A percentile compares a stretch with the other conserved stretches of the same genome.
Evolutionary conservation across 225 moss, liverwort and hornwort species (phyloP).

Genomic region (Antitrichia curtipendula): DNA sequence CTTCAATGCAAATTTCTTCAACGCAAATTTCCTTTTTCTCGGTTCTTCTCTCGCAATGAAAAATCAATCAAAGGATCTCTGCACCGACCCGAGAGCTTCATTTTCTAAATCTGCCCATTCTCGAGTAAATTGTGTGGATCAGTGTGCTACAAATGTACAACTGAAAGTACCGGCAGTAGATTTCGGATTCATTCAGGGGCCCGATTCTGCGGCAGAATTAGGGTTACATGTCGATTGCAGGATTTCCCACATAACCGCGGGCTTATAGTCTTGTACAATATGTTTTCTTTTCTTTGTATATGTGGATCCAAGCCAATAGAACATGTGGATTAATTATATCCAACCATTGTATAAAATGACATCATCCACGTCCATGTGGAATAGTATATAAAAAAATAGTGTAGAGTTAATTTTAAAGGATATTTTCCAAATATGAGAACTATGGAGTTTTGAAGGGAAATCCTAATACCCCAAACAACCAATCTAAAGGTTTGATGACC

Average conservation of each 20-base stretch:
- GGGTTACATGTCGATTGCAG: background rate
- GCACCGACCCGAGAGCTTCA: background rate
- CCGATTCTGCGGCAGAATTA: background rate
- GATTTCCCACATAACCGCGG: too few relatives aligned
- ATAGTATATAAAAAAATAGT: background rate
- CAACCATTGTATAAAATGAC: background rate
- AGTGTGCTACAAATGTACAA: background rate
- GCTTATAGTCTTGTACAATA: too few relatives aligned
- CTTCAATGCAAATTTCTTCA: background rate
- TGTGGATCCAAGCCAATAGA: too few relatives aligned
- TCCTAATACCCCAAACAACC: fast-evolving
- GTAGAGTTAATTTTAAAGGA: background rate
- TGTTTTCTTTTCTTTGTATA: too few relatives aligned
- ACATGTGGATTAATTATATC: too few relatives aligned
- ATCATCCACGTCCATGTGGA: background rate
- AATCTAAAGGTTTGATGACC: background rate
- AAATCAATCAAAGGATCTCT: background rate
- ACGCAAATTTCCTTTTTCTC: background rate
- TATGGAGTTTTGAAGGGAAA: background rate
- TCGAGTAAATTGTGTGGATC: too few relatives aligned
- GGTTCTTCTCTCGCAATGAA: background rate
- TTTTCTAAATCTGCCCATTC: background rate
- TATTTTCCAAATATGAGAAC: background rate
- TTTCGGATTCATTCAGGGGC: background rate
- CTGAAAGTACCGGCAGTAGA: background rate